Base-by-base conservation (phyloP, 805 yeast genomes). In the Wickerhamiella occidentalis region DNA sequence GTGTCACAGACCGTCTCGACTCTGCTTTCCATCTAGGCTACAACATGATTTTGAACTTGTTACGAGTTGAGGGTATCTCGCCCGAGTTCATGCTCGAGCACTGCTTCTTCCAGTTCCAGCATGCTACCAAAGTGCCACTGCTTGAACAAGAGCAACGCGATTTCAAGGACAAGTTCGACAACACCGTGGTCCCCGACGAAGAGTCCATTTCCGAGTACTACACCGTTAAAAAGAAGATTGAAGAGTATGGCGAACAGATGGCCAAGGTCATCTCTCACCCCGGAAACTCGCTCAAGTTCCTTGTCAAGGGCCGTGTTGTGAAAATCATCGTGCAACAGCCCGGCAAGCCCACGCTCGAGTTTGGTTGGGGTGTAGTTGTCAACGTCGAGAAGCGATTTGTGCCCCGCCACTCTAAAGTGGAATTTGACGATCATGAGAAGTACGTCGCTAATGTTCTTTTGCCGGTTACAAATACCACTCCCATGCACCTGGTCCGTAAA, bases 21-120 rank as follows among this genome's bases (percentile, higher is more conserved):
- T 90, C 97, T 18, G 97, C 98, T 0, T 92, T 92, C 75, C 98
- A 92, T 64, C 70, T 92, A 54, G 96, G 97, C 21, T 92, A 92
- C 67, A 92, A 92, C 64, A 92, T 92, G 99, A 85, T 88, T 60
- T 47, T 92, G 66, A 92, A 92, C 64, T 73, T 92, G 64, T 78
- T 92, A 82, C 79, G 98, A 62, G 98, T 92, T 13, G 98, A 92
- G 68, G 98, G 98, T 52, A 85, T 92, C 49, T 87, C 97, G 1
- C 97, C 99, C 0, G 98, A 92, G 64, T 92, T 83, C 55, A 88
- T 92, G 96, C 73, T 92, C 56, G 95, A 87, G 63, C 77, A 82
- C 58, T 90, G 98, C 1, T 92, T 92, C 61, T 92, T 71, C 69
- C 99, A 92, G 66, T 94, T 88, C 64, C 99, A 92, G 64, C 90